Evolutionary conservation across 1,284 basidiomycete species (phyloP), one percentile per base, ranked within the genome.

Genomic region (Ceratobasidium sp.): DNA sequence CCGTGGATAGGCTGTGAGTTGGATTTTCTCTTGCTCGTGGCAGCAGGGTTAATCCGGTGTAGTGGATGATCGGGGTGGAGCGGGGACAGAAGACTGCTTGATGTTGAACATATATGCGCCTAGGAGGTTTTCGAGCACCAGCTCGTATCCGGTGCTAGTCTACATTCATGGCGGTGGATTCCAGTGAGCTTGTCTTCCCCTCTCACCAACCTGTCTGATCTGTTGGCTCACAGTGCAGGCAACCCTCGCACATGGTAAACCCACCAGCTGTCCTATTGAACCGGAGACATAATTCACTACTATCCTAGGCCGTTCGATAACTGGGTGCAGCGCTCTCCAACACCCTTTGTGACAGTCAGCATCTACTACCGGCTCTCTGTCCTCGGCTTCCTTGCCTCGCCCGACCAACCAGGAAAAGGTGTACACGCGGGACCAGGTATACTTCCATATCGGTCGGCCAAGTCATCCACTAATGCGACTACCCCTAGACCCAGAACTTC

Each of bases 101-200:
- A 85, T 85, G 65, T 80, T 87, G 34, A 86, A 87, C 78, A 82
- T 86, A 8, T 86, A 86, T 76, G 80, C 83, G n/a, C 84, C 85
- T 5, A 74, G 40, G 37, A 79, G 80, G 0, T 80, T 81, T 19
- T 83, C 82, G 15, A 82, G 81, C n/a, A 79, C 79, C n/a, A 81
- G 81, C 49, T 71, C 51, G 88, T 87, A 90, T 17, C 90, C 90
- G 0, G 90, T 92, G 1, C 82, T 93, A 40, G 87, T 90, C 2
- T 92, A 90, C 80, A 89, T 91, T 49, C 90, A 92, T 78, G 71
- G 71, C 32, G 71, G 71, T 29, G 71, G 71, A 32, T 74, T 52
- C 59, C 64, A 74, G 91, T 90, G 15, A 90, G 91, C 81, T 87
- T 87, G 87, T 59, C 59, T 79, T 69, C 59, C 52, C 7, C 67